These are phyloP conservation scores for Cercospora sesami DNA, from an alignment of 2,329 filamentous ascomycete species.

Conservation along the genomic window DNA sequence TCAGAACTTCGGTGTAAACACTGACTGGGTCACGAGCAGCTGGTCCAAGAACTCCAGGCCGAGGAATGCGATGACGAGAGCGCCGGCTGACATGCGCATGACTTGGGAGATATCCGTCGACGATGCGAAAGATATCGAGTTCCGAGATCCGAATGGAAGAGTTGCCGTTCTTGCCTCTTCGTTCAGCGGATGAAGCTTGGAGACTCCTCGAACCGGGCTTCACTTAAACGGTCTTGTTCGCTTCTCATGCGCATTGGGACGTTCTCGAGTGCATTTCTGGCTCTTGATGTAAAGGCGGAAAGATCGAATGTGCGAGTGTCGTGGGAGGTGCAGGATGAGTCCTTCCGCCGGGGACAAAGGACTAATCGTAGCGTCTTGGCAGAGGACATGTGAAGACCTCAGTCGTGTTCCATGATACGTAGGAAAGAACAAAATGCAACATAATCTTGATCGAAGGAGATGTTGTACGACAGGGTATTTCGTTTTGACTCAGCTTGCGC, in stretches of 20 bases:
- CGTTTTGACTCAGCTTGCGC: not conserved
- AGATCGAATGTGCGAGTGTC: not conserved
- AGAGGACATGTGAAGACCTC: not conserved
- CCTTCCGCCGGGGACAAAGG: not conserved
- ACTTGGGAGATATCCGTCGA: not conserved
- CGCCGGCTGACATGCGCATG: slow-evolving; percentile 13
- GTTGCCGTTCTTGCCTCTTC: not conserved
- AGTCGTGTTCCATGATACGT: not conserved
- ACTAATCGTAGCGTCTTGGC: not conserved
- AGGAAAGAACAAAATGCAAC: not conserved
- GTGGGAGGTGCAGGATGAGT: not conserved
- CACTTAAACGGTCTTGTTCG: not conserved
- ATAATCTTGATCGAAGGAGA: not conserved
- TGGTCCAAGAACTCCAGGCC: slow-evolving; percentile 8
- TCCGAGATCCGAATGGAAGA: not conserved
- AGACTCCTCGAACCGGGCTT: not conserved
- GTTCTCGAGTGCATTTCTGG: not conserved
- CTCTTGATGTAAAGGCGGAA: not conserved
- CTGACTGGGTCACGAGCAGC: slow-evolving; percentile 11
- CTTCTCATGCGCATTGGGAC: not conserved
- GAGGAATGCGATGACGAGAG: slow-evolving; percentile 10
- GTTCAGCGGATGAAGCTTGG: not conserved
- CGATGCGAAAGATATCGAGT: not conserved
- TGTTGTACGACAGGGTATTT: not conserved
- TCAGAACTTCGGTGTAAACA: accelerated